Base-by-base conservation (phyloP, 2,329 filamentous ascomycete species). In the Aureobasidium musti region DNA sequence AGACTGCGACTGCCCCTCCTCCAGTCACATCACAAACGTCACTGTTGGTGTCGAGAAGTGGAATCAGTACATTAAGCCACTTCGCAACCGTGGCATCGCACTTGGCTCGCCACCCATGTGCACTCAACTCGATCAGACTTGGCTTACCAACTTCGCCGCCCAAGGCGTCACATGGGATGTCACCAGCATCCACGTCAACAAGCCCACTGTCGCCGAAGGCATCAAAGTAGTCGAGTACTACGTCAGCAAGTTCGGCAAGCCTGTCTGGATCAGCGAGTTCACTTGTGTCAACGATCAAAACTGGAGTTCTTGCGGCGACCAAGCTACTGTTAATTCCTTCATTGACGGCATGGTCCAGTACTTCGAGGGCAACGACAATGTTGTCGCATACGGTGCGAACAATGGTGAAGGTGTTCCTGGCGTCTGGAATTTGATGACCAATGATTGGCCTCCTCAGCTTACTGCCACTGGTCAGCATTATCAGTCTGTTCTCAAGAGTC, bases 121-220 rank as follows among this genome's bases (percentile, higher is more conserved):
- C 67, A 73, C 71, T 37, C 73, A 75, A 53, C 33, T 68, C 7
- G 70, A 74, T 47, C 72, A 75, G 54, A 60, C 69, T 54, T 74
- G 72, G 69, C 65, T 74, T 47, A 69, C 68, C 10, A 69, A 70
- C 2, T 74, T 74, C 65, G 68, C 68, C 17, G 33, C 64, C 10
- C 64, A 59, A 37, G 53, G 53, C 23, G 64, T 60, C 14, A 60
- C 53, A 39, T 75, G 73, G 73, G 70, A 74, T 33, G 69, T 73
- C 65, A 75, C 73, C 19, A 66, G 60, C 65, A 70, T 74, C 50
- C 73, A 74, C 67, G 69, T 73, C 67, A 74, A 75, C 69, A 73
- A 74, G 65, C 70, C 70, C 41, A 69, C 69, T 43, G 47, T 72
- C 21, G 63, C 65, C 6, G 72, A 69, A 13, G 71, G 70, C 49